phyloP scores from a whole-genome alignment of 1,284 basidiomycete genomes.

The Marasmius fiardii region DNA sequence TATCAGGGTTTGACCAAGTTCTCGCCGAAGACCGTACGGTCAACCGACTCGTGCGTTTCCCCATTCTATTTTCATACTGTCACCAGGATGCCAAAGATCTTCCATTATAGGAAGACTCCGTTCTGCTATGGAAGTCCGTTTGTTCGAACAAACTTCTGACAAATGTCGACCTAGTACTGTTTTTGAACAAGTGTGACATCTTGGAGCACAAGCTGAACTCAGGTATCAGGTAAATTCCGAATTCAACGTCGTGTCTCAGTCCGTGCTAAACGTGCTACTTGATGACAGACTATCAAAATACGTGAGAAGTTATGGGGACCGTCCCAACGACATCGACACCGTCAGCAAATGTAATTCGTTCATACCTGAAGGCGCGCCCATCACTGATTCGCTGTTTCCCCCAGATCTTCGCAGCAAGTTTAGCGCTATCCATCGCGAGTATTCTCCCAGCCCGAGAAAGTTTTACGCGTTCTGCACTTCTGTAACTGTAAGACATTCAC shows the following conservation, averaged over 20 bases:
- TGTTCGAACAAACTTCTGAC: conserved; percentile 72
- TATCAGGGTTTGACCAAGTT: conserved; percentile 77
- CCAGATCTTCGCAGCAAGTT: conserved; percentile 74
- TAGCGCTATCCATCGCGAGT: conserved; percentile 72
- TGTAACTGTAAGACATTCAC: conserved; percentile 51
- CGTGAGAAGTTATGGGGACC: conserved; percentile 70
- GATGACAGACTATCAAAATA: conserved; percentile 52
- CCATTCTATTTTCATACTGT: neutral
- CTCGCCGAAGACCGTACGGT: conserved; percentile 66
- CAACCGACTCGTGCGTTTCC: conserved; percentile 59
- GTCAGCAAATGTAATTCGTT: conserved; percentile 60
- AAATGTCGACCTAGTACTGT: conserved; percentile 70
- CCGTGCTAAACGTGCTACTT: neutral
- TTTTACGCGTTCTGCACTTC: conserved; percentile 80
- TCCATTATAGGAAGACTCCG: conserved; percentile 67
- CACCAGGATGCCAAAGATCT: conserved; percentile 8
- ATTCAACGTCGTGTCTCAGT: neutral
- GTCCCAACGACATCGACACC: conserved; percentile 67
- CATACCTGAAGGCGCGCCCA: neutral
- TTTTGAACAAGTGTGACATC: conserved; percentile 81
- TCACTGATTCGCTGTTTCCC: conserved; percentile 4
- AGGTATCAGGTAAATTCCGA: conserved; percentile 42
- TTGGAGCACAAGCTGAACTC: conserved; percentile 60
- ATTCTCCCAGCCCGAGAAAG: conserved; percentile 70
- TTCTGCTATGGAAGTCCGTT: conserved; percentile 76